These are phyloP conservation scores for Alternaria gaisen DNA, from an alignment of 2,329 filamentous ascomycete species.

Conservation along the genomic window DNA sequence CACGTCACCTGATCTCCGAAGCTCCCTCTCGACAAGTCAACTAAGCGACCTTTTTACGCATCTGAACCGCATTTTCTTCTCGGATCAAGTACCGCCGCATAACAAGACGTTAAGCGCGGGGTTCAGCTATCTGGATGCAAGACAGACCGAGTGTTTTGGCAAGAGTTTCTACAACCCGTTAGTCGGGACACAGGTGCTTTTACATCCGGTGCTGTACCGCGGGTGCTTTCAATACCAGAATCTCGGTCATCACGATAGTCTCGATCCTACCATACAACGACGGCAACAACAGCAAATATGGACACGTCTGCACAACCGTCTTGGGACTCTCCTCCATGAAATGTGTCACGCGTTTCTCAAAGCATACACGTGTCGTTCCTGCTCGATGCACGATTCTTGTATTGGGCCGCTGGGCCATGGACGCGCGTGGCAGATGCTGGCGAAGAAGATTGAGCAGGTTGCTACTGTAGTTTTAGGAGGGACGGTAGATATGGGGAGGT, in stretches of 20 bases:
- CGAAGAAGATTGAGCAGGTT: constrained; percentile 27
- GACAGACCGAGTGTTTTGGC: constrained; percentile 19
- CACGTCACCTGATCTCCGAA: constrained; percentile 13
- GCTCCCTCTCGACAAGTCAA: constrained; percentile 16
- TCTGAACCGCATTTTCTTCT: constrained; percentile 25
- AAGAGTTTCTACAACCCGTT: constrained; percentile 21
- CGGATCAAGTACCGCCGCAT: constrained; percentile 14
- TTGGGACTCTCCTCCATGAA: constrained; percentile 30
- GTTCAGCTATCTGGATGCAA: constrained; percentile 17
- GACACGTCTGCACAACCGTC: constrained; percentile 12
- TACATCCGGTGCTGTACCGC: constrained; percentile 23
- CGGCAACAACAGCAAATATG: constrained; percentile 1
- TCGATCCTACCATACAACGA: background rate
- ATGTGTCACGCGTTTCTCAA: constrained; percentile 28
- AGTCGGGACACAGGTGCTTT: constrained; percentile 23
- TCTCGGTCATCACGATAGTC: background rate
- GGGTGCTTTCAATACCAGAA: background rate
- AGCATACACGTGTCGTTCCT: constrained; percentile 23
- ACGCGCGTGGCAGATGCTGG: constrained; percentile 30
- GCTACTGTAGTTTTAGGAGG: constrained; percentile 22
- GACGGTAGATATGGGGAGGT: constrained; percentile 24
- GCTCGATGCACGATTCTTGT: constrained; percentile 17
- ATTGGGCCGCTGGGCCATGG: constrained; percentile 22
- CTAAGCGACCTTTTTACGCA: constrained; percentile 16
- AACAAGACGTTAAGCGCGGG: constrained; percentile 12